These are phyloP conservation scores for Triticum urartu DNA, from an alignment of 176 grass and related monocot species.

Conservation along the genomic window DNA sequence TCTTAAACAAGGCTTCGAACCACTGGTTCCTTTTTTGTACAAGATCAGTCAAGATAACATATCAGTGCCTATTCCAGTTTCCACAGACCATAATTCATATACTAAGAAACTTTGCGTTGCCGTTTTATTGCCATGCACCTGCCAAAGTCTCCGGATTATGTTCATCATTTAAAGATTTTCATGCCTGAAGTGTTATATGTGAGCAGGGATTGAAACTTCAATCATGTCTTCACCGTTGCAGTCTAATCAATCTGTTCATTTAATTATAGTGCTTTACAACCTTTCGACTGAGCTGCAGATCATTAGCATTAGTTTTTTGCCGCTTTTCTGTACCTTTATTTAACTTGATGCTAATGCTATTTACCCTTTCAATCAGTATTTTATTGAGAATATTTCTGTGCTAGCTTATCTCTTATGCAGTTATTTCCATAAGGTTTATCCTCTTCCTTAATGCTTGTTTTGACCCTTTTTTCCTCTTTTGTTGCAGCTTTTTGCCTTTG, in stretches of 20 bases:
- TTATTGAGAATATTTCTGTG: not conserved
- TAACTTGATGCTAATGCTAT: not conserved
- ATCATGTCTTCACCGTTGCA: not conserved
- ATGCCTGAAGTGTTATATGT: not conserved
- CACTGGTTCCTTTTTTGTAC: constrained; percentile 3
- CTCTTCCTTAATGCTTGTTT: constrained; percentile 14
- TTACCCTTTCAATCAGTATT: not conserved
- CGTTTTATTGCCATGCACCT: not conserved
- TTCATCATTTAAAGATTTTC: not conserved
- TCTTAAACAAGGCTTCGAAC: not conserved
- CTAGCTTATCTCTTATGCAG: not conserved
- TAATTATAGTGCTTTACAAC: not conserved
- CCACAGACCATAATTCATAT: not conserved
- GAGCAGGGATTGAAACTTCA: not conserved
- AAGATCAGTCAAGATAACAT: not conserved
- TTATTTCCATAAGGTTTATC: not conserved
- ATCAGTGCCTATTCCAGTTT: not conserved
- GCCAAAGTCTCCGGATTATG: not conserved
- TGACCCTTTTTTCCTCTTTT: not conserved
- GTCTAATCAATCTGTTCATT: not conserved
- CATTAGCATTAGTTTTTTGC: not conserved
- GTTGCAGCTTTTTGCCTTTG: constrained; percentile 73
- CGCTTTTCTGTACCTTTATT: not conserved
- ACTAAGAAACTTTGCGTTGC: not conserved
- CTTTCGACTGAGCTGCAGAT: not conserved